Evolutionary conservation across 1,284 basidiomycete genomes (phyloP).

Genomic region (Ceratobasidium papillatum): DNA sequence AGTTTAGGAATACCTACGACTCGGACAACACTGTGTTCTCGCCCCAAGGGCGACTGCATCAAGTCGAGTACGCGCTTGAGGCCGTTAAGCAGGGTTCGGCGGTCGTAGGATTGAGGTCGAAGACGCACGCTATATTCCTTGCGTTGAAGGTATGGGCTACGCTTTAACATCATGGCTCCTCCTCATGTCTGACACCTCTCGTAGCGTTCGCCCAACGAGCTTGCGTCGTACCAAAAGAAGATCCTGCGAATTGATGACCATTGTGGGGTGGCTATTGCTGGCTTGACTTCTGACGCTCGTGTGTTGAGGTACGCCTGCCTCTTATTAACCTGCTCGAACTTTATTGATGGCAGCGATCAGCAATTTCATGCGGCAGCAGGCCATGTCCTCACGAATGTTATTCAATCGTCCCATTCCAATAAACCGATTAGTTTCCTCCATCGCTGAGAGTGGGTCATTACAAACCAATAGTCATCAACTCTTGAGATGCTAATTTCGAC

Average conservation of each 20-base stretch:
- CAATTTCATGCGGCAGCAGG: constrained; percentile 99
- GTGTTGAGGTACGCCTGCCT: constrained; percentile 77
- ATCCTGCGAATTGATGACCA: constrained; percentile 99
- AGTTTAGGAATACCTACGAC: constrained; percentile 96
- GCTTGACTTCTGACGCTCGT: constrained; percentile 96
- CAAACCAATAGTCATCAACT: constrained; percentile 27
- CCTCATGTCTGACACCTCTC: background rate
- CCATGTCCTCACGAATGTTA: constrained; percentile 93
- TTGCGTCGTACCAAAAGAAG: constrained; percentile 99
- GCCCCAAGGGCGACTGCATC: constrained; percentile 87
- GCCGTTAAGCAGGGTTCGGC: constrained; percentile 99
- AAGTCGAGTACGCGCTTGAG: constrained; percentile 99
- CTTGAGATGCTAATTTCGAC: constrained; percentile 22
- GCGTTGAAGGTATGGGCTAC: constrained; percentile 79
- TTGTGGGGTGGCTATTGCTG: constrained; percentile 98
- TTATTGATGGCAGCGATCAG: constrained; percentile 55
- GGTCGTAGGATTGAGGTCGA: constrained; percentile 93
- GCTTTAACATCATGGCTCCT: background rate
- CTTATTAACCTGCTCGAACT: background rate
- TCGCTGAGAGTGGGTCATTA: constrained; percentile 85
- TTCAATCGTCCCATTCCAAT: constrained; percentile 96
- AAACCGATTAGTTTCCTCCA: constrained; percentile 89
- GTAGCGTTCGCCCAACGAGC: constrained; percentile 97
- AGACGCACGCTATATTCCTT: constrained; percentile 93
- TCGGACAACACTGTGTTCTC: constrained; percentile 97